phyloP scores from a whole-genome alignment of 192 early-diverging fungal genomes.

The Geranomyces variabilis region DNA sequence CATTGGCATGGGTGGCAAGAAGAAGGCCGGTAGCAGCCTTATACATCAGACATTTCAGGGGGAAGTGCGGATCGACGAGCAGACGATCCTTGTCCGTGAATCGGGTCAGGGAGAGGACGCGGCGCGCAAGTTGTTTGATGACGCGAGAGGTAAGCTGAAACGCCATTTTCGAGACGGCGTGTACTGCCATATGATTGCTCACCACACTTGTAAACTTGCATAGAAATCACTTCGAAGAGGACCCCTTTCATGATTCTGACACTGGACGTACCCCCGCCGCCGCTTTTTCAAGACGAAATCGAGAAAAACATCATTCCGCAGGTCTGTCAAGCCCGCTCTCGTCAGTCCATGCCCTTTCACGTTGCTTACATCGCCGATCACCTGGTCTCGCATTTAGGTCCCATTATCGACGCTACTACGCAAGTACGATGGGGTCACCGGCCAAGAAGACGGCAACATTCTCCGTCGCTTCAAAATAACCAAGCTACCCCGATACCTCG shows the following conservation, averaged over 20 bases:
- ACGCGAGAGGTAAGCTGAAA: constrained; percentile 21
- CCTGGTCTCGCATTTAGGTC: constrained; percentile 49
- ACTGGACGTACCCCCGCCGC: constrained; percentile 87
- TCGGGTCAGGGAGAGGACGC: constrained; percentile 19
- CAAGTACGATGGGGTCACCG: constrained; percentile 82
- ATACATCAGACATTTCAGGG: constrained; percentile 88
- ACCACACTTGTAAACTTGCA: constrained; percentile 5
- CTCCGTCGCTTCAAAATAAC: constrained; percentile 75
- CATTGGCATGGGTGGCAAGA: constrained; percentile 77
- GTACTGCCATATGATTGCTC: neutral
- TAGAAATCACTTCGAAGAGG: constrained; percentile 57
- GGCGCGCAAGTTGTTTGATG: constrained; percentile 32
- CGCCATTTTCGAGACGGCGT: neutral
- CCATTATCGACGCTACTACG: constrained; percentile 76
- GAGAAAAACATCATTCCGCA: constrained; percentile 92
- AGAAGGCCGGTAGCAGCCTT: constrained; percentile 70
- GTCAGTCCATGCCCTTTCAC: neutral
- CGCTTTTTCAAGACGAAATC: constrained; percentile 84
- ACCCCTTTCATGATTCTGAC: constrained; percentile 86
- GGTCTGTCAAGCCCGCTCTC: constrained; percentile 34
- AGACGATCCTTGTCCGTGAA: constrained; percentile 51
- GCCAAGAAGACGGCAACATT: constrained; percentile 39
- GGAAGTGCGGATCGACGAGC: constrained; percentile 73
- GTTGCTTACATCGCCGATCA: neutral
- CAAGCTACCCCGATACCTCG: constrained; percentile 79